Base-by-base conservation (phyloP, 495 filamentous ascomycete genomes). In the Penicillium salamii region DNA sequence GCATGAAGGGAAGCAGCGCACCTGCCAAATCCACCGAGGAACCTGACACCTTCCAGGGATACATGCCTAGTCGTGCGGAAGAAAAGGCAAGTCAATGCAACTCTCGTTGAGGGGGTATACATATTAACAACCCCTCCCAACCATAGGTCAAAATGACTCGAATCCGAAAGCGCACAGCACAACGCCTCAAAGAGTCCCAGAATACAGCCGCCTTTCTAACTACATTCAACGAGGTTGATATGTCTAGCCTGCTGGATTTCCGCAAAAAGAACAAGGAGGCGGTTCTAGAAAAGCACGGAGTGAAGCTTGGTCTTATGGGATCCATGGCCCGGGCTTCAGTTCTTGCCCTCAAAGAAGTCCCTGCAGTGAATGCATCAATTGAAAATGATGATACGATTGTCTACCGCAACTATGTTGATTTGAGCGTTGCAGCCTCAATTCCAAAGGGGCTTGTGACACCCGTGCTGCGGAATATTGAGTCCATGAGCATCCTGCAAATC, bases 161-260 rank as follows among this genome's bases (percentile, higher is more conserved):
- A 49, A 95, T 96, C 88, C 89, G 90, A 29, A 79, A 93, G 32
- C 82, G 90, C 23, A 96, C 95, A 47, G 87, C 90, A 23, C 90
- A 95, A 72, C 88, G 90, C 46, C 79, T 95, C 29, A 95, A 95
- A 77, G 88, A 95, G 62, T 92, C 89, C 5, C 90, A 96, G 68
- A 93, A 95, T 69, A 93, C 89, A 4, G 89, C 90, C 29, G 90
- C 90, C 12, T 91, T 91, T 18, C 66, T 95, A 40, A 95, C 91
- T 7, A 95, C 90, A 12, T 95, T 96, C 77, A 92, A 96, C 67
- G 90, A 96, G 67, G 89, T 96, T 35, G 91, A 95, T 63, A 95
- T 96, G 91, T 91, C 90, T 1, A 79, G 80, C 3, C 68, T 95
- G 12, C 92, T 96, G 82, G 83, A 90, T 34, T 88, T 95, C 73